Conservation (phyloP, 2,329 filamentous ascomycete genomes). For the Curvularia sp. region DNA sequence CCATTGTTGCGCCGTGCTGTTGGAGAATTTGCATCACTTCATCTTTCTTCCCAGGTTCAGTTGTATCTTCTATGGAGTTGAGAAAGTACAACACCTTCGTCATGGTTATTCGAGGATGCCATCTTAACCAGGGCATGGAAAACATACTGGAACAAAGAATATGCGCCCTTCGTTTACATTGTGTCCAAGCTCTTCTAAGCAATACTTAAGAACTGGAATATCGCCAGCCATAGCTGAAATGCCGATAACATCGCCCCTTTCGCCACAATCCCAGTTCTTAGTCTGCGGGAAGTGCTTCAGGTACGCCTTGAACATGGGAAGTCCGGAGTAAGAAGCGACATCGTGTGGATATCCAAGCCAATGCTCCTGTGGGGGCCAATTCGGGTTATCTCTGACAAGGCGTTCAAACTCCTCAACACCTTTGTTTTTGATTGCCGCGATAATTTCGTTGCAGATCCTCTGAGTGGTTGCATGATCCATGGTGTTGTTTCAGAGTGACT, state of each 20-base stretch:
- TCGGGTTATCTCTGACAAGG: not conserved
- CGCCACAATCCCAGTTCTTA: not conserved
- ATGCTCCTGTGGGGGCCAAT: not conserved
- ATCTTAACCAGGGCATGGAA: not conserved
- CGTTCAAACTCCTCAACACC: not conserved
- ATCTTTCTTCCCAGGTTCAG: not conserved
- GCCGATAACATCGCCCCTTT: not conserved
- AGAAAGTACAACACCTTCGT: not conserved
- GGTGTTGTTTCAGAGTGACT: not conserved
- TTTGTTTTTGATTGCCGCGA: not conserved
- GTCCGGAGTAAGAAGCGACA: not conserved
- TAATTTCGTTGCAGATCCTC: not conserved
- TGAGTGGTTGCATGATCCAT: not conserved
- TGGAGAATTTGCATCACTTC: not conserved
- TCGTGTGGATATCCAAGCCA: not conserved
- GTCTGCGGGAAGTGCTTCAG: constrained; percentile 3
- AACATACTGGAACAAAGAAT: not conserved
- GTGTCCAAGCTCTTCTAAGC: constrained; percentile 1
- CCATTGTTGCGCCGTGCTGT: constrained; percentile 6
- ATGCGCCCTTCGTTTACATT: constrained; percentile 1
- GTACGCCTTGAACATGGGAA: constrained; percentile 3
- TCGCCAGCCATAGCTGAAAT: not conserved
- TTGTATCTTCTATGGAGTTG: not conserved
- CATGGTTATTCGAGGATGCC: not conserved
- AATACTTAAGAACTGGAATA: constrained; percentile 1